Evolutionary conservation across 768 basidiomycete species (phyloP).

Genomic region (Rhizopogon roseolus): DNA sequence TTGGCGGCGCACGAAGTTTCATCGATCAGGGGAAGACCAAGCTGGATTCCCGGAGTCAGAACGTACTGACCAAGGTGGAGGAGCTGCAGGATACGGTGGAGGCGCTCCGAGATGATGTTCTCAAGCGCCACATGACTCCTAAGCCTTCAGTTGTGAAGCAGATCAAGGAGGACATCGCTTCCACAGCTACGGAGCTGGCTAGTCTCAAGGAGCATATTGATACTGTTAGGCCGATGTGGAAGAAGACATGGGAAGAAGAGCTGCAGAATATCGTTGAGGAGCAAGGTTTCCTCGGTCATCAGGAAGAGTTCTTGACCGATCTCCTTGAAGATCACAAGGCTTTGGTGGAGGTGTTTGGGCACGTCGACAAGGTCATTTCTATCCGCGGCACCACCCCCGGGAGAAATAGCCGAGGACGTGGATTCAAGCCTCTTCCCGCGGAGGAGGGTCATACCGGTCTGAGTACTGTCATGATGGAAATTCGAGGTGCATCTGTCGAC

Average conservation of each 20-base stretch:
- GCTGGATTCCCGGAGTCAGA: slow-evolving; percentile 86
- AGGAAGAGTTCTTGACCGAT: slow-evolving; percentile 87
- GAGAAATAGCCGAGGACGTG: slow-evolving; percentile 35
- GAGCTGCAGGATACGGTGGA: slow-evolving; percentile 91
- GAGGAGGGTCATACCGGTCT: slow-evolving; percentile 68
- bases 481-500: slow-evolving; percentile 76
- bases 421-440: slow-evolving; percentile 55
- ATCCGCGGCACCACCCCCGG: slow-evolving; percentile 48
- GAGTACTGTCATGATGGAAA: slow-evolving; percentile 85
- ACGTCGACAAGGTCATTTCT: slow-evolving; percentile 86
- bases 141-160: slow-evolving; percentile 65
- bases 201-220: slow-evolving; percentile 81
- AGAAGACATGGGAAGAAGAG: slow-evolving; percentile 98
- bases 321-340: slow-evolving; percentile 91
- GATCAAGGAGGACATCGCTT: slow-evolving; percentile 67
- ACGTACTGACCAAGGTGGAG: slow-evolving; percentile 87
- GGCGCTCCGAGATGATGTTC: slow-evolving; percentile 83
- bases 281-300: slow-evolving; percentile 89
- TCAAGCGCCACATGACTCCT: slow-evolving; percentile 83
- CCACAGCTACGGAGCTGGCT: slow-evolving; percentile 63
- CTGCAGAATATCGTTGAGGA: slow-evolving; percentile 96
- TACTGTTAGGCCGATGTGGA: slow-evolving; percentile 94
- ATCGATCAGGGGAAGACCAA: slow-evolving; percentile 91
- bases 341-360: slow-evolving; percentile 79
- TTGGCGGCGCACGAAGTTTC: slow-evolving; percentile 83